Conservation (phyloP, 2,329 filamentous ascomycete genomes). For the Fusarium xylarioides region DNA sequence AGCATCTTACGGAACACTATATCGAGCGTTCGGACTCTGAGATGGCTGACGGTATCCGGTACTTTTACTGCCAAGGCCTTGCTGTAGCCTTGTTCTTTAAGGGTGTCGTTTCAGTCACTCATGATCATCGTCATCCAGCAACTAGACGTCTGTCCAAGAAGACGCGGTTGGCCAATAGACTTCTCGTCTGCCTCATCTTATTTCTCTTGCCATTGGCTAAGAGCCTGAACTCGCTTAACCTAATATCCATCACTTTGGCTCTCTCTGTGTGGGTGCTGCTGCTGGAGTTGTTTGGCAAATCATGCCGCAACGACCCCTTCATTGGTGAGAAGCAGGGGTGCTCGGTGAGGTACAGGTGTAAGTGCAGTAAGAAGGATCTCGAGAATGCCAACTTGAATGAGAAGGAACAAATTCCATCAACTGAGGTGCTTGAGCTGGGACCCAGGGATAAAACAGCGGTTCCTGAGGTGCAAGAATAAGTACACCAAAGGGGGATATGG, state of each 20-base stretch:
- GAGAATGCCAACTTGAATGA: slow-evolving; percentile 42
- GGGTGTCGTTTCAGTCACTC: slow-evolving; percentile 62
- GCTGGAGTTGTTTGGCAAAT: slow-evolving; percentile 60
- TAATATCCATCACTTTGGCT: slow-evolving; percentile 57
- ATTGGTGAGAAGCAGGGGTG: slow-evolving; percentile 49
- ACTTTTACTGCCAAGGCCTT: slow-evolving; percentile 72
- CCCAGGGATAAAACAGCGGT: slow-evolving; percentile 40
- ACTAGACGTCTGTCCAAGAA: slow-evolving; percentile 60
- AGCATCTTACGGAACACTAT: slow-evolving; percentile 62
- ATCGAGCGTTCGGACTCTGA: slow-evolving; percentile 57
- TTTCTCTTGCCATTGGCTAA: slow-evolving; percentile 64
- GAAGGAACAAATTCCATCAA: slow-evolving; percentile 41
- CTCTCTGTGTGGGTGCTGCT: slow-evolving; percentile 57
- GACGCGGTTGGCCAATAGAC: slow-evolving; percentile 61
- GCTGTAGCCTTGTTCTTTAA: slow-evolving; percentile 64
- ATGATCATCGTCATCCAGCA: slow-evolving; percentile 63
- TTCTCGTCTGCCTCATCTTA: slow-evolving; percentile 59
- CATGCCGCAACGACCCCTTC: slow-evolving; percentile 55
- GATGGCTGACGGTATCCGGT: slow-evolving; percentile 63
- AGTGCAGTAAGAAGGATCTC: slow-evolving; percentile 51
- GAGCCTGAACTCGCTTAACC: slow-evolving; percentile 54
- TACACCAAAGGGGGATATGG: neutral
- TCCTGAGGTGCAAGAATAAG: slow-evolving; percentile 33
- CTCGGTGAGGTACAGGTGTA: slow-evolving; percentile 53
- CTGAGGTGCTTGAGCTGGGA: slow-evolving; percentile 37